phyloP scores from a whole-genome alignment of 2,329 filamentous ascomycete genomes.

The Xylaria multiplex region DNA sequence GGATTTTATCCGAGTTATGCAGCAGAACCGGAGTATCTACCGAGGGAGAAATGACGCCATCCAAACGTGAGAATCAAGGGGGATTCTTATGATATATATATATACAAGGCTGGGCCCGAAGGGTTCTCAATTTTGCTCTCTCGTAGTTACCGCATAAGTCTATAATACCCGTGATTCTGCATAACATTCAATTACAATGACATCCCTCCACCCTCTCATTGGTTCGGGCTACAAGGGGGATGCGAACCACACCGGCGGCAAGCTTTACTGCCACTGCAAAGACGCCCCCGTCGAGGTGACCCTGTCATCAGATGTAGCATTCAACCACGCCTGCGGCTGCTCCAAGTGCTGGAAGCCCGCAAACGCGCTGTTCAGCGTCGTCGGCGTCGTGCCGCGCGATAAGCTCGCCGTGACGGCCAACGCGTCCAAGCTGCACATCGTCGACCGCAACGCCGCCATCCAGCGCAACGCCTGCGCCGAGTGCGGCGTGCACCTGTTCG shows the following conservation, averaged over 20 bases:
- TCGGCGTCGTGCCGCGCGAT: constrained; percentile 68
- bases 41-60: constrained; percentile 13
- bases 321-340: constrained; percentile 78
- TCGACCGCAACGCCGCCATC: constrained; percentile 62
- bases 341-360: constrained; percentile 77
- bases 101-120: constrained; percentile 18
- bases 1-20: constrained; percentile 4
- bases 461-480: constrained; percentile 68
- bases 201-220: constrained; percentile 68
- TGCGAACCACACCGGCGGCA: constrained; percentile 66
- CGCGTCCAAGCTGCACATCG: constrained; percentile 60
- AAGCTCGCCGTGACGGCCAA: constrained; percentile 67
- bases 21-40: constrained; percentile 8
- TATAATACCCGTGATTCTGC: neutral
- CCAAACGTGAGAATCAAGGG: neutral
- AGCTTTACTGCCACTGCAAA: constrained; percentile 69
- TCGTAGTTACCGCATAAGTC: constrained; percentile 12
- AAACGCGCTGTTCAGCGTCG: constrained; percentile 71
- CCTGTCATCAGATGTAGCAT: constrained; percentile 66
- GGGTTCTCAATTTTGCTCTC: constrained; percentile 16
- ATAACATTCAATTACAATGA: constrained; percentile 16
- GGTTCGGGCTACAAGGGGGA: constrained; percentile 69
- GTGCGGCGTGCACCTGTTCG: constrained; percentile 72
- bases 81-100: neutral
- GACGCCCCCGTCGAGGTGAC: constrained; percentile 66